These are phyloP conservation scores for Beta corolliflora DNA, from an alignment of 179 eudicot genomes.

Conservation along the genomic window DNA sequence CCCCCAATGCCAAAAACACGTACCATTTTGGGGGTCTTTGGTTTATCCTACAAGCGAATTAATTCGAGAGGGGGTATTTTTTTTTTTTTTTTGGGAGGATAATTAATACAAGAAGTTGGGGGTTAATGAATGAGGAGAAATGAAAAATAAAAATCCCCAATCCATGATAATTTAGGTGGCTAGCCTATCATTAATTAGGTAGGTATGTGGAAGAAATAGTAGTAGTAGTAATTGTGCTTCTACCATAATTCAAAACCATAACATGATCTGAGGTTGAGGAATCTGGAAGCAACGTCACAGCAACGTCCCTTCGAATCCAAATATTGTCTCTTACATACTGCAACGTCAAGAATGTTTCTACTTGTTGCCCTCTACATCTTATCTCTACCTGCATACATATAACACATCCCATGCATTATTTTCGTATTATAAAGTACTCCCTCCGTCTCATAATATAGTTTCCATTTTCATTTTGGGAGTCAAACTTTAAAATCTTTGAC, in stretches of 20 bases:
- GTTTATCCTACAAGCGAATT: not conserved
- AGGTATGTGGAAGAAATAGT: conserved; percentile 8
- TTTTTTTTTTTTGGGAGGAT: not conserved
- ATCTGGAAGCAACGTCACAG: conserved; percentile 24
- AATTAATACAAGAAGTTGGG: conserved; percentile 9
- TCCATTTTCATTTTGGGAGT: no score
- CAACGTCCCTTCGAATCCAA: conserved; percentile 34
- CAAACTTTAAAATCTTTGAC: no score
- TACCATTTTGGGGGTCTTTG: conserved; percentile 15
- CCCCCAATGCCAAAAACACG: conserved; percentile 22
- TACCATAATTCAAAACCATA: conserved; percentile 39
- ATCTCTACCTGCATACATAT: conserved; percentile 38
- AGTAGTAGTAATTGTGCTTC: conserved; percentile 1
- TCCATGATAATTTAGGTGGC: not conserved
- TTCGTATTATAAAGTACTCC: no score
- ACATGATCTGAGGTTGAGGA: conserved; percentile 37
- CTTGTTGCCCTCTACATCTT: conserved; percentile 43
- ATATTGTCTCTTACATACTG: conserved; percentile 41
- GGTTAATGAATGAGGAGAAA: conserved; percentile 12
- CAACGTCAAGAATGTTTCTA: conserved; percentile 37
- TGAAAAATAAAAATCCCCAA: not conserved
- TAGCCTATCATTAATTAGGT: not conserved
- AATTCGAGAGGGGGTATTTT: not conserved
- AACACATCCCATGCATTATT: not conserved
- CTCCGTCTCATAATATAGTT: no score